phyloP scores from a whole-genome alignment of 352 stramenopile genomes.

The Pelagophyceae sp. region DNA sequence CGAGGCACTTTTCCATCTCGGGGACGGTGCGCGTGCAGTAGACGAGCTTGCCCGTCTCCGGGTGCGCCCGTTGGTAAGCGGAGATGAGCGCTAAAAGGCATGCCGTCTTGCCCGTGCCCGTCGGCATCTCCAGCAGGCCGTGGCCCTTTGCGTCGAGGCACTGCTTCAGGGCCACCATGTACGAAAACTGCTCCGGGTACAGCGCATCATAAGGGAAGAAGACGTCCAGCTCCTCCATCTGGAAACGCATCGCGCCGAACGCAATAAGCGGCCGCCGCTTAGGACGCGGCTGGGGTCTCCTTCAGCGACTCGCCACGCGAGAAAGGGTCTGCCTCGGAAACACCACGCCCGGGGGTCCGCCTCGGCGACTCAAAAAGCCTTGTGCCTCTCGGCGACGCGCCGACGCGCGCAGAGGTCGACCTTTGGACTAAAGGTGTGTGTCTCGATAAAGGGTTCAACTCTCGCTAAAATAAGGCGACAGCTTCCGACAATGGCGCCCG shows the following conservation, averaged over 20 bases:
- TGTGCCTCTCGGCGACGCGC: too few species aligned
- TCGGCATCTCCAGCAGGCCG: conserved; percentile 97
- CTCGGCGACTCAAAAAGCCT: too few species aligned
- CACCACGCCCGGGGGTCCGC: too few species aligned
- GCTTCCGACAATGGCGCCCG: neutral
- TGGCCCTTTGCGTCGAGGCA: conserved; percentile 90
- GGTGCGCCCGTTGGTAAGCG: conserved; percentile 83
- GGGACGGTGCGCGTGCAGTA: conserved; percentile 99
- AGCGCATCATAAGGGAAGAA: conserved; percentile 94
- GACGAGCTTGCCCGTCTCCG: conserved; percentile 90
- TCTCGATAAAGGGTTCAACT: too few species aligned
- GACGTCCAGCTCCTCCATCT: conserved; percentile 90
- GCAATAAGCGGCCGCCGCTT: too few species aligned
- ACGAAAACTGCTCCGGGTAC: conserved; percentile 98
- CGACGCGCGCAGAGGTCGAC: too few species aligned
- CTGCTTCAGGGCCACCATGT: conserved; percentile 97
- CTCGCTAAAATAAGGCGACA: too few species aligned
- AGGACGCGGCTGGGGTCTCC: too few species aligned
- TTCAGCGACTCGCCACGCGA: too few species aligned
- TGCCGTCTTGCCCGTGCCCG: conserved; percentile 94
- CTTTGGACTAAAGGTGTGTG: too few species aligned
- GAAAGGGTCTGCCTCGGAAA: too few species aligned
- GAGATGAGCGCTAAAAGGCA: conserved; percentile 92
- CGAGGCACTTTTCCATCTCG: conserved; percentile 96
- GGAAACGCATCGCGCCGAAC: conserved; percentile 63